phyloP scores from a whole-genome alignment of 805 yeast genomes.

The Yamadazyma akitaensis region DNA sequence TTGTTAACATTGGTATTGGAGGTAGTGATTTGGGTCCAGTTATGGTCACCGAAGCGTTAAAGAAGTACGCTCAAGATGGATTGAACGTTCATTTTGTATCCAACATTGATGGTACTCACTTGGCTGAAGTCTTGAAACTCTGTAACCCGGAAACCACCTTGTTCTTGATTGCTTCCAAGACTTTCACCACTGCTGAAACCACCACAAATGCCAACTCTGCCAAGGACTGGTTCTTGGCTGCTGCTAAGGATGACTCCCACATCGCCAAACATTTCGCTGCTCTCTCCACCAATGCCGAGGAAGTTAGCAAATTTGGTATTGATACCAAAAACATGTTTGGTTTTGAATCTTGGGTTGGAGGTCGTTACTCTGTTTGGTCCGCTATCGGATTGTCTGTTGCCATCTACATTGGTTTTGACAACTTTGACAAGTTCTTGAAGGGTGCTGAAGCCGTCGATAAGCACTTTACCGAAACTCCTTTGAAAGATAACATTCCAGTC shows the following conservation, averaged over 20 bases:
- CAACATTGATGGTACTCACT: slow-evolving; percentile 97
- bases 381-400: slow-evolving; percentile 97
- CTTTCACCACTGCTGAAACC: slow-evolving; percentile 99
- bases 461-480: slow-evolving; percentile 80
- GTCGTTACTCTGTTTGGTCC: slow-evolving; percentile 99
- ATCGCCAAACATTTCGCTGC: slow-evolving; percentile 98
- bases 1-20: slow-evolving; percentile 98
- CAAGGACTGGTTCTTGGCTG: slow-evolving; percentile 85
- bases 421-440: slow-evolving; percentile 85
- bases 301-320: slow-evolving; percentile 93
- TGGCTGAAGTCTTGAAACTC: slow-evolving; percentile 81
- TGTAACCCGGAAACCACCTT: slow-evolving; percentile 89
- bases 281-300: slow-evolving; percentile 86
- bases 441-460: slow-evolving; percentile 98
- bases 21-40: slow-evolving; percentile 99
- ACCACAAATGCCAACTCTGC: slow-evolving; percentile 94
- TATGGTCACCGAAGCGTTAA: slow-evolving; percentile 98
- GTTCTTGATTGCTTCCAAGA: slow-evolving; percentile 91
- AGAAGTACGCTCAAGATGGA: slow-evolving; percentile 75
- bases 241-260: slow-evolving; percentile 62
- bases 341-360: slow-evolving; percentile 98
- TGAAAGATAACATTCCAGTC: slow-evolving; percentile 88
- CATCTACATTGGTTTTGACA: slow-evolving; percentile 90
- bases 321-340: slow-evolving; percentile 98
- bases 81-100: slow-evolving; percentile 90